phyloP scores from a whole-genome alignment of 2,329 filamentous ascomycete species.

The Sporothrix curviconia region DNA sequence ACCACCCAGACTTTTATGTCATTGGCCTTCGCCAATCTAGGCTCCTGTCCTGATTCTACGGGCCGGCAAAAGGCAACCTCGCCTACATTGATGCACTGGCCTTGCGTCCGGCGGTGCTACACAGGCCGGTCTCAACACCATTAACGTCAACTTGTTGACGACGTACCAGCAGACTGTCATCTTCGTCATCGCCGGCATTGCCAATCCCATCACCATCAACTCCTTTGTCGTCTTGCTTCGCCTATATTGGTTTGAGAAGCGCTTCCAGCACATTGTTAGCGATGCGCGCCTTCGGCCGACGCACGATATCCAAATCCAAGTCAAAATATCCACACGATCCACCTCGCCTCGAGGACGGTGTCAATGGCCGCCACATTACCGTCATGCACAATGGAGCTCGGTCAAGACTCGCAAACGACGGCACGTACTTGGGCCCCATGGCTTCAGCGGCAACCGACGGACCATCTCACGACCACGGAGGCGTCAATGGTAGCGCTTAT shows the following conservation, averaged over 20 bases:
- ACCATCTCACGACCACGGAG: neutral
- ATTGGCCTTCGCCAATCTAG: slow-evolving; percentile 64
- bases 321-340: slow-evolving; percentile 41
- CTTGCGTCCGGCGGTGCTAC: slow-evolving; percentile 78
- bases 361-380: slow-evolving; percentile 59
- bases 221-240: slow-evolving; percentile 84
- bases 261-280: slow-evolving; percentile 76
- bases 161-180: slow-evolving; percentile 69
- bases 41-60: slow-evolving; percentile 73
- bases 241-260: slow-evolving; percentile 96
- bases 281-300: slow-evolving; percentile 63
- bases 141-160: slow-evolving; percentile 59
- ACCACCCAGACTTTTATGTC: slow-evolving; percentile 58
- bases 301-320: slow-evolving; percentile 56
- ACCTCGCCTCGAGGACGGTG: slow-evolving; percentile 51
- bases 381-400: slow-evolving; percentile 55
- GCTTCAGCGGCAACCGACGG: slow-evolving; percentile 2
- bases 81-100: slow-evolving; percentile 82
- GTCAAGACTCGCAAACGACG: slow-evolving; percentile 54
- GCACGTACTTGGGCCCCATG: slow-evolving; percentile 41
- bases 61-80: slow-evolving; percentile 49
- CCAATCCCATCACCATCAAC: slow-evolving; percentile 80
- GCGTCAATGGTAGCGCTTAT: neutral
- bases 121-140: slow-evolving; percentile 85
- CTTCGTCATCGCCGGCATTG: slow-evolving; percentile 63